A percentile compares a stretch with the other conserved stretches of the same genome.
phyloP scores from a whole-genome alignment of 768 basidiomycete species.

The Mycena haematopus region DNA sequence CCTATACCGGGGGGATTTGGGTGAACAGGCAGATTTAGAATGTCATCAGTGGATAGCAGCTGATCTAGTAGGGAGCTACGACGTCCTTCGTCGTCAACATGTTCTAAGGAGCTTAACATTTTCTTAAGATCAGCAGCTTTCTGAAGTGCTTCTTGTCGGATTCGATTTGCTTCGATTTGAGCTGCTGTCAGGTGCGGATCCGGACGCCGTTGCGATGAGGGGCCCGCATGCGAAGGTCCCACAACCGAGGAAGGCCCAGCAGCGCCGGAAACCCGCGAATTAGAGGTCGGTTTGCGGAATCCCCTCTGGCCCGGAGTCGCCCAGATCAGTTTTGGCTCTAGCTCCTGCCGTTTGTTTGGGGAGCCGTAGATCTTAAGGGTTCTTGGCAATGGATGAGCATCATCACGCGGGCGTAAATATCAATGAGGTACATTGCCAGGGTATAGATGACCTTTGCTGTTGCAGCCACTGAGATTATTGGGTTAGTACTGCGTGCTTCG shows the following conservation, averaged over 20 bases:
- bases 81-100: slow-evolving; percentile 78
- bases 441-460: slow-evolving; percentile 44
- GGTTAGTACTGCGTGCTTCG: not conserved
- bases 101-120: slow-evolving; percentile 72
- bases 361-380: slow-evolving; percentile 76
- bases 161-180: slow-evolving; percentile 48
- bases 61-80: slow-evolving; percentile 75
- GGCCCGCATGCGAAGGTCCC: slow-evolving; percentile 12
- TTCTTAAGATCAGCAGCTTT: slow-evolving; percentile 73
- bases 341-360: slow-evolving; percentile 58
- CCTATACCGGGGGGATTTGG: slow-evolving; percentile 73
- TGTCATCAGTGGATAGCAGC: slow-evolving; percentile 71
- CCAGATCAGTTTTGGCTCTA: slow-evolving; percentile 76
- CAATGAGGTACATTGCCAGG: slow-evolving; percentile 59
- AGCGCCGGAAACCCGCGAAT: slow-evolving; percentile 17
- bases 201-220: slow-evolving; percentile 30
- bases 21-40: slow-evolving; percentile 73
- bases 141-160: slow-evolving; percentile 57
- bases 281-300: slow-evolving; percentile 41
- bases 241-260: slow-evolving; percentile 25
- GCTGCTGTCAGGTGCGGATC: slow-evolving; percentile 37
- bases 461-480: not conserved
- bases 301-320: slow-evolving; percentile 75
- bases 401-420: not conserved
- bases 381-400: slow-evolving; percentile 42